Conservation (phyloP, 1,139 yeast genomes). For the Zygosaccharomyces pseudobailii region DNA sequence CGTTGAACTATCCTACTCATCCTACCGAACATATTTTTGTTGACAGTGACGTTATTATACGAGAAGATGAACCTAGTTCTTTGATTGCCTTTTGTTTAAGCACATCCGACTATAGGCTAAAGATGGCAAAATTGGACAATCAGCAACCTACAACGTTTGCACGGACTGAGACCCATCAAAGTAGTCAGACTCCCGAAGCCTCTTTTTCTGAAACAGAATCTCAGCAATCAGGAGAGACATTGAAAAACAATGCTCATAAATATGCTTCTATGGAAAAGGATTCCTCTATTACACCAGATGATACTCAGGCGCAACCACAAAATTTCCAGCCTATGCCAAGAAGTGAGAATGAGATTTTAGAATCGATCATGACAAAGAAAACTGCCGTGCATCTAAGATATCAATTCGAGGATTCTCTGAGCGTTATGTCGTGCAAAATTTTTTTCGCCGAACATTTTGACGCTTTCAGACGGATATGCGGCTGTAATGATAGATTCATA, state of each 20-base stretch:
- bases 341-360: conserved; percentile 37
- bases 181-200: conserved; percentile 4
- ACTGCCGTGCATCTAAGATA: conserved; percentile 88
- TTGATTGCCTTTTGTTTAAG: conserved; percentile 88
- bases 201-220: conserved; percentile 10
- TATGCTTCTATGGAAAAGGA: conserved; percentile 4
- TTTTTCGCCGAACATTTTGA: conserved; percentile 96
- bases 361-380: conserved; percentile 68
- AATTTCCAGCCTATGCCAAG: neutral
- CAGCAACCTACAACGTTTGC: conserved; percentile 16
- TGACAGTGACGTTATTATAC: conserved; percentile 86
- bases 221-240: conserved; percentile 8
- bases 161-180: conserved; percentile 5
- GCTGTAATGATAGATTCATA: conserved; percentile 67
- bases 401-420: conserved; percentile 82
- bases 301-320: conserved; percentile 1
- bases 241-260: neutral
- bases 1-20: conserved; percentile 75
- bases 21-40: conserved; percentile 87
- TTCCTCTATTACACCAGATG: neutral
- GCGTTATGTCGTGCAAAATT: conserved; percentile 83
- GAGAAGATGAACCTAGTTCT: conserved; percentile 97
- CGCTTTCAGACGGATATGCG: conserved; percentile 83
- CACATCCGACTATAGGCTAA: conserved; percentile 72
- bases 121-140: conserved; percentile 39